Evolutionary conservation across 1,284 basidiomycete genomes (phyloP).

Genomic region (Trichosporon sp.): DNA sequence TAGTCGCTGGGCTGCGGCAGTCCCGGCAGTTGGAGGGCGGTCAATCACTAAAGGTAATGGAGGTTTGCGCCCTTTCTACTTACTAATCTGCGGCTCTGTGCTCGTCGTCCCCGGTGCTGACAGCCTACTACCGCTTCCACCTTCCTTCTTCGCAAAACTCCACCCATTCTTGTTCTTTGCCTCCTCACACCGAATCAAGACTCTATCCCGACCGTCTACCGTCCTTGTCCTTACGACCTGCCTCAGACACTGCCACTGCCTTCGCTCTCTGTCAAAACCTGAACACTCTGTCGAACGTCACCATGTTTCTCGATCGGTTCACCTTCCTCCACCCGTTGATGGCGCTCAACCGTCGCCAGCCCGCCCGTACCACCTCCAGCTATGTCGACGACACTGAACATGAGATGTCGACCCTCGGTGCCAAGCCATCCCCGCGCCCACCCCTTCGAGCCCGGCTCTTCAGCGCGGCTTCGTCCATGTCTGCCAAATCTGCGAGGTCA

Average conservation of each 20-base stretch:
- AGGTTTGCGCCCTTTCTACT: too few relatives aligned
- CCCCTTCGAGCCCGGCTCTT: neutral
- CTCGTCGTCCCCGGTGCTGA: too few relatives aligned
- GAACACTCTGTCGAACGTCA: neutral
- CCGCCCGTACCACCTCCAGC: neutral
- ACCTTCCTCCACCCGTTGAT: neutral
- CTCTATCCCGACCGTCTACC: neutral
- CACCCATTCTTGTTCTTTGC: too few relatives aligned
- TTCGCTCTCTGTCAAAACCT: neutral
- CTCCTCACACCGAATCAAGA: too few relatives aligned
- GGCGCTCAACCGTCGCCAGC: neutral
- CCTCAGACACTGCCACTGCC: neutral
- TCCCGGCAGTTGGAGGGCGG: too few relatives aligned
- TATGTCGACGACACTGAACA: neutral
- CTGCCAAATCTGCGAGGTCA: neutral
- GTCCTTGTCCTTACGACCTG: neutral
- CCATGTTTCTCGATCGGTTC: constrained; percentile 1
- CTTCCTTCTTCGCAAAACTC: too few relatives aligned
- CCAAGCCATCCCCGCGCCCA: neutral
- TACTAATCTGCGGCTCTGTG: too few relatives aligned
- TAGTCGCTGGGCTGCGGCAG: too few relatives aligned
- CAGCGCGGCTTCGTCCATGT: neutral
- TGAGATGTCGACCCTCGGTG: neutral
- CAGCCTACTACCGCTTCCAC: too few relatives aligned
- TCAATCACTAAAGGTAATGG: too few relatives aligned